Evolutionary conservation across 768 basidiomycete genomes (phyloP).

Genomic region (Psilocybe cubensis): DNA sequence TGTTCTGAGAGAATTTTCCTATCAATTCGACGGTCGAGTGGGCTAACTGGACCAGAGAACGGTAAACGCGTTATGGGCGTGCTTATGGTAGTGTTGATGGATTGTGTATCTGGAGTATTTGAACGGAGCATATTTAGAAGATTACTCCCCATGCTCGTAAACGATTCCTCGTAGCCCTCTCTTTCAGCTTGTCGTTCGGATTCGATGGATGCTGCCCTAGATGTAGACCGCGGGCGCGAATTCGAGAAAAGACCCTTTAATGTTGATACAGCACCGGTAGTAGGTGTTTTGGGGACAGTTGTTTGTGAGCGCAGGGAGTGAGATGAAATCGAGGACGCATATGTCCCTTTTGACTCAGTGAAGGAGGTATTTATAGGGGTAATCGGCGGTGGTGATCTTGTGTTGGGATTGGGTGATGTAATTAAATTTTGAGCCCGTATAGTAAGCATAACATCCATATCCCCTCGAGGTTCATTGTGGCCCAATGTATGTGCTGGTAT

Average conservation of each 20-base stretch:
- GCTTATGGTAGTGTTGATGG: constrained; percentile 22
- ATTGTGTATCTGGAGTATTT: constrained; percentile 35
- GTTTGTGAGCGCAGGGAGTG: constrained; percentile 46
- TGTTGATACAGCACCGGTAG: constrained; percentile 52
- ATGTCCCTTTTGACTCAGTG: constrained; percentile 37
- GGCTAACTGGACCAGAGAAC: constrained; percentile 31
- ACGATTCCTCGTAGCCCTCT: constrained; percentile 52
- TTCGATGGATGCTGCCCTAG: constrained; percentile 51
- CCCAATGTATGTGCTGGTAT: constrained; percentile 45
- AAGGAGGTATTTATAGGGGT: constrained; percentile 31
- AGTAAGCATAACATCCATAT: constrained; percentile 84
- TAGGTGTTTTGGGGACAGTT: constrained; percentile 40
- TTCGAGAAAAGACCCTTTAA: constrained; percentile 62
- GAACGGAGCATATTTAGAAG: constrained; percentile 55
- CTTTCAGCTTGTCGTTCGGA: constrained; percentile 34
- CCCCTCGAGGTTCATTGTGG: constrained; percentile 69
- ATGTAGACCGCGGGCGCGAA: constrained; percentile 58
- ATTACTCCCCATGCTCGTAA: constrained; percentile 56
- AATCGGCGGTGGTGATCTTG: constrained; percentile 17
- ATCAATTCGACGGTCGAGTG: constrained; percentile 37
- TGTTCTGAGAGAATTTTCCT: constrained; percentile 35
- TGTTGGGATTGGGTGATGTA: constrained; percentile 28
- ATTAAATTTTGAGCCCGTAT: constrained; percentile 72
- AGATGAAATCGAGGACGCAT: constrained; percentile 51
- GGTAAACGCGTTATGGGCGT: constrained; percentile 32